Evolutionary conservation across 768 basidiomycete genomes (phyloP).

Genomic region (Tricholoma flavovirens): DNA sequence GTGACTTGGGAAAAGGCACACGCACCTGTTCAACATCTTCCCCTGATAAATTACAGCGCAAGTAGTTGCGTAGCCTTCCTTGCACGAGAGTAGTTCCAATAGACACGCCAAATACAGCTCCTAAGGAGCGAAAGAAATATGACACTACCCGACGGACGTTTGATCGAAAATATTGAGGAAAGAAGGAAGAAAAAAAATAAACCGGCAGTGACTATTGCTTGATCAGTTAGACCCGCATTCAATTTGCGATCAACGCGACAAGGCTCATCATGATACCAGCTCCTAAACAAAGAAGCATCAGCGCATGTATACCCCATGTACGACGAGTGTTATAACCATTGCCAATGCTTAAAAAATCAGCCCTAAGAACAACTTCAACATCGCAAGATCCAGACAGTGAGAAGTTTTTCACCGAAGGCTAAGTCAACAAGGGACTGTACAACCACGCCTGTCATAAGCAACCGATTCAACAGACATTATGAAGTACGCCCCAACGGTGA

Average conservation of each 20-base stretch:
- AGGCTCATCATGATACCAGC: slow-evolving; percentile 50
- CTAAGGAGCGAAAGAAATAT: slow-evolving; percentile 62
- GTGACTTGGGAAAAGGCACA: neutral
- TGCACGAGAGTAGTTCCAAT: slow-evolving; percentile 54
- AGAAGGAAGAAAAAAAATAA: slow-evolving; percentile 3
- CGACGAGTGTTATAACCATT: slow-evolving; percentile 26
- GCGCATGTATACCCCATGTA: neutral
- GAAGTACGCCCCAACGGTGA: slow-evolving; percentile 41
- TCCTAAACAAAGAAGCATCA: slow-evolving; percentile 26
- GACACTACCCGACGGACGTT: slow-evolving; percentile 35
- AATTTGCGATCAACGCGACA: slow-evolving; percentile 56
- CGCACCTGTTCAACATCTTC: slow-evolving; percentile 50
- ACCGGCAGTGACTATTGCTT: slow-evolving; percentile 64
- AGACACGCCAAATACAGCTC: slow-evolving; percentile 52
- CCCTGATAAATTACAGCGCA: slow-evolving; percentile 37
- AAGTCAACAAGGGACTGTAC: slow-evolving; percentile 32
- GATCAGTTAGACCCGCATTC: slow-evolving; percentile 54
- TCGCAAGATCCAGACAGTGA: neutral
- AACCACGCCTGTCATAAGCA: slow-evolving; percentile 35
- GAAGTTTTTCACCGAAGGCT: slow-evolving; percentile 31
- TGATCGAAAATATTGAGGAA: neutral
- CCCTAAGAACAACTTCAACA: slow-evolving; percentile 18
- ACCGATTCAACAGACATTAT: slow-evolving; percentile 33
- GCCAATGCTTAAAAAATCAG: slow-evolving; percentile 31
- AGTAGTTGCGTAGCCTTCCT: slow-evolving; percentile 37